Evolutionary conservation across 1,284 basidiomycete genomes (phyloP).

Genomic region (Cryptococcus sp.): DNA sequence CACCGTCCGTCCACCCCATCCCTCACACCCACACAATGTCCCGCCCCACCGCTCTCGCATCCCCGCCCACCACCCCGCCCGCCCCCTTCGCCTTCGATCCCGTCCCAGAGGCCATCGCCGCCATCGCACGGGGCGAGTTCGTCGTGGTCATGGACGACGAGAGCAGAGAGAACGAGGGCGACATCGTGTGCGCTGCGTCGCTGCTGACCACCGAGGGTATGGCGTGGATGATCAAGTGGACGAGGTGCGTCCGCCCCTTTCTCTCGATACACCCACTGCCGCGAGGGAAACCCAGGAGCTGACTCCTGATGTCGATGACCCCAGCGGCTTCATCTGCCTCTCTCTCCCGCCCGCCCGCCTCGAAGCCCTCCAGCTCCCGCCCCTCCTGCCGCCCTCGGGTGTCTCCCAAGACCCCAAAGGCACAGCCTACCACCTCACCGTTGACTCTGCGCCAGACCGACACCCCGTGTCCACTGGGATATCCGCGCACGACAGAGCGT

Average conservation of each 20-base stretch:
- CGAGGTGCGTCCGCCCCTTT: constrained; percentile 61
- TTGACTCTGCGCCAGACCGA: constrained; percentile 69
- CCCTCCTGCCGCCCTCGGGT: constrained; percentile 84
- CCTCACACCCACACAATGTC: too few relatives aligned
- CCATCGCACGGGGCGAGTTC: constrained; percentile 79
- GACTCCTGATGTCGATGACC: not conserved
- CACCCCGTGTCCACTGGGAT: constrained; percentile 75
- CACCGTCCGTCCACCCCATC: not conserved
- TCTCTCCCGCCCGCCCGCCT: constrained; percentile 74
- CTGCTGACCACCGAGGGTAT: constrained; percentile 89
- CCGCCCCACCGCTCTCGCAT: constrained; percentile 22
- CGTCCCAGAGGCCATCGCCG: constrained; percentile 73
- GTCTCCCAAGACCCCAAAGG: constrained; percentile 72
- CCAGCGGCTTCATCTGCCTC: constrained; percentile 91
- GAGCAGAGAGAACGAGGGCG: constrained; percentile 88
- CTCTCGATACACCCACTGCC: not conserved
- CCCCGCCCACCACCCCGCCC: constrained; percentile 31
- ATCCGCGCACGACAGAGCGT: constrained; percentile 88
- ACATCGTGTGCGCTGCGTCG: constrained; percentile 78
- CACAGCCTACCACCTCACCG: constrained; percentile 95
- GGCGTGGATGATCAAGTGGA: constrained; percentile 98
- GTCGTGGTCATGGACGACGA: constrained; percentile 96
- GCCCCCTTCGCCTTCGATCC: constrained; percentile 58
- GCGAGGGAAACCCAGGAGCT: not conserved
- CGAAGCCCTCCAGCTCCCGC: constrained; percentile 76